Evolutionary conservation across 2,329 filamentous ascomycete genomes (phyloP), one percentile per base, ranked within the genome.

Genomic region (Ceratocystis variospora): DNA sequence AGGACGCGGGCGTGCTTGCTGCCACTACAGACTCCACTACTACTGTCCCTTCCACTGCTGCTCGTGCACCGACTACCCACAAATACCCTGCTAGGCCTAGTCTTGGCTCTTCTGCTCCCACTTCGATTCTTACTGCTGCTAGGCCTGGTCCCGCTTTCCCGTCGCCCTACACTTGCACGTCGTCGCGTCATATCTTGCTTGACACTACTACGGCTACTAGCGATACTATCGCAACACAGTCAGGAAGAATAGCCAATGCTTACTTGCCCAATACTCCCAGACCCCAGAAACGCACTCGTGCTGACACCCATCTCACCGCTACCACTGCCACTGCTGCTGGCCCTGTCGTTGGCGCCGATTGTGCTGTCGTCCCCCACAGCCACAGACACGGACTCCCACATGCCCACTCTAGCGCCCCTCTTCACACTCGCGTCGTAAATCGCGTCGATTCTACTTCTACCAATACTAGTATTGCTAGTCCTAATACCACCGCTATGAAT

Each of bases 141-240:
- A 48, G 17, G 22, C 15, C 61, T 46, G 45, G 22, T 50, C 44
- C 44, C 61, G 41, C 45, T 33, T 59, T 63, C 12, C 53, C 53
- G 53, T 33, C 53, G 61, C 61, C 61, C 33, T 63, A 41, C 50
- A 55, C 61, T 22, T 63, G 22, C 63, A 55, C 41, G 53, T 65
- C 53, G 62, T 64, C 63, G 63, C 63, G 63, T 65, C 63, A 37
- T 25, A 17, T 65, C 63, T 46, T 53, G 8, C 53, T 28, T 31
- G 33, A 31, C 53, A 33, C 50, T 15, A 41, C 37, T 41, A 41
- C 37, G 37, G 37, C 37, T 15, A 41, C 37, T 41, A 15, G 37
- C 10, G 37, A 41, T 41, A 41, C 12, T 41, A 41, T 41, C 37
- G 46, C 50, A 44, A 22, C 63, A 19, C 48, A 61, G 15, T 12